Evolutionary conservation across 768 basidiomycete genomes (phyloP).

Genomic region (Galerina marginata): DNA sequence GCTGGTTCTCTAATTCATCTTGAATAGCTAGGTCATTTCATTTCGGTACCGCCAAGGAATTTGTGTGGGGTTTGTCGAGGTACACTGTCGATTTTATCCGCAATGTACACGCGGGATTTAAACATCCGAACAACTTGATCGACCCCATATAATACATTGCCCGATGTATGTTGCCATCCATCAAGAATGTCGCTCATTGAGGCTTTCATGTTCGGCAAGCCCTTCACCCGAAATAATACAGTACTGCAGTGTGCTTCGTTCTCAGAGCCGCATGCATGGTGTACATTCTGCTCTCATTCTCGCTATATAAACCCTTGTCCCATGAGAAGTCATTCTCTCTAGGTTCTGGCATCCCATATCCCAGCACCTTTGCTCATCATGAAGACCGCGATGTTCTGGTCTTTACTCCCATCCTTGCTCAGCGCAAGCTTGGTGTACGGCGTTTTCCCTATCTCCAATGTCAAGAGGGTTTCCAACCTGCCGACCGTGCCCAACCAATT

Average conservation of each 20-base stretch:
- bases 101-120: no score
- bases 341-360: slow-evolving; percentile 4
- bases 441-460: slow-evolving; percentile 39
- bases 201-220: slow-evolving; percentile 9
- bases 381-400: slow-evolving; percentile 37
- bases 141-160: background rate
- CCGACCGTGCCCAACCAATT: slow-evolving; percentile 54
- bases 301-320: slow-evolving; percentile 14
- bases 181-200: background rate
- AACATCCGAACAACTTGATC: background rate
- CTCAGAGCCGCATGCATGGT: no score
- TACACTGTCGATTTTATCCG: no score
- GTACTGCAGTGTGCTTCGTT: background rate
- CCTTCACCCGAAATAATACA: slow-evolving; percentile 10
- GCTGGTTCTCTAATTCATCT: no score
- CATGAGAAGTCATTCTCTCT: slow-evolving; percentile 2
- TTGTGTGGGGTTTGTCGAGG: no score
- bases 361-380: slow-evolving; percentile 27
- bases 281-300: slow-evolving; percentile 16
- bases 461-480: slow-evolving; percentile 43
- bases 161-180: background rate
- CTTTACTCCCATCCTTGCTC: slow-evolving; percentile 29
- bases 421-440: slow-evolving; percentile 32
- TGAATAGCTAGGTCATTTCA: no score
- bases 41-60: no score